Percentiles rank a stretch among this genome's conserved stretches.
Conservation (phyloP, 2,329 filamentous ascomycete genomes). For the Colletotrichum simmondsii region DNA sequence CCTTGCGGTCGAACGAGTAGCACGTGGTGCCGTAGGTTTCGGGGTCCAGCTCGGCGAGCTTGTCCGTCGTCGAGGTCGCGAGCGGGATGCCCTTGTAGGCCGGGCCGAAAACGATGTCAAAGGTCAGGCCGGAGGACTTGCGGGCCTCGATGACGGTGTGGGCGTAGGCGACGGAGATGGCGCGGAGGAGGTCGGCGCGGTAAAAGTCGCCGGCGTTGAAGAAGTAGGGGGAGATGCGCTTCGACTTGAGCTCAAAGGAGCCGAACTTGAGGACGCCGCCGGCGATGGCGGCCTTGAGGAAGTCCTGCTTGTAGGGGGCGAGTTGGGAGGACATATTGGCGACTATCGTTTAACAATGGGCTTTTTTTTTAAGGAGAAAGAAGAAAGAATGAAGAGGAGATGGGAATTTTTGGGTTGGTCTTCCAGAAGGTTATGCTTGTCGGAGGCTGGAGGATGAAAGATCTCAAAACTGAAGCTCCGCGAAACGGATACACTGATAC, state of each 20-base stretch:
- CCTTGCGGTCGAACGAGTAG: slow-evolving; percentile 96
- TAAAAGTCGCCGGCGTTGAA: slow-evolving; percentile 97
- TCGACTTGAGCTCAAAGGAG: slow-evolving; percentile 90
- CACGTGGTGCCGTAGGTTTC: slow-evolving; percentile 74
- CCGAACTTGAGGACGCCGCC: slow-evolving; percentile 83
- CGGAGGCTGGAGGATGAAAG: slow-evolving; percentile 22
- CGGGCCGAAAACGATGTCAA: slow-evolving; percentile 92
- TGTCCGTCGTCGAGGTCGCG: slow-evolving; percentile 80
- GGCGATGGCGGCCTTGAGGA: slow-evolving; percentile 75
- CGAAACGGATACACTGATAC: slow-evolving; percentile 8
- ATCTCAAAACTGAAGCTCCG: background rate
- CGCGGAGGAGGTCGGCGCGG: slow-evolving; percentile 78
- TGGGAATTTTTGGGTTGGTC: background rate
- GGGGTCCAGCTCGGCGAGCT: slow-evolving; percentile 77
- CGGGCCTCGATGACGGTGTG: slow-evolving; percentile 65
- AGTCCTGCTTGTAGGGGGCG: slow-evolving; percentile 75
- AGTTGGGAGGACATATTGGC: slow-evolving; percentile 56
- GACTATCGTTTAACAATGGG: no score
- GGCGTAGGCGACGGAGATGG: slow-evolving; percentile 86
- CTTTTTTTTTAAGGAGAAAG: no score
- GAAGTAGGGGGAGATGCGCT: slow-evolving; percentile 93
- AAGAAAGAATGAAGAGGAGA: background rate
- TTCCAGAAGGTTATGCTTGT: slow-evolving; percentile 20
- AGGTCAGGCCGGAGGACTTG: slow-evolving; percentile 56
- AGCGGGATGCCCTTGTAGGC: slow-evolving; percentile 98